phyloP scores from a whole-genome alignment of 768 basidiomycete genomes.

The Leccinum pellstonianum region DNA sequence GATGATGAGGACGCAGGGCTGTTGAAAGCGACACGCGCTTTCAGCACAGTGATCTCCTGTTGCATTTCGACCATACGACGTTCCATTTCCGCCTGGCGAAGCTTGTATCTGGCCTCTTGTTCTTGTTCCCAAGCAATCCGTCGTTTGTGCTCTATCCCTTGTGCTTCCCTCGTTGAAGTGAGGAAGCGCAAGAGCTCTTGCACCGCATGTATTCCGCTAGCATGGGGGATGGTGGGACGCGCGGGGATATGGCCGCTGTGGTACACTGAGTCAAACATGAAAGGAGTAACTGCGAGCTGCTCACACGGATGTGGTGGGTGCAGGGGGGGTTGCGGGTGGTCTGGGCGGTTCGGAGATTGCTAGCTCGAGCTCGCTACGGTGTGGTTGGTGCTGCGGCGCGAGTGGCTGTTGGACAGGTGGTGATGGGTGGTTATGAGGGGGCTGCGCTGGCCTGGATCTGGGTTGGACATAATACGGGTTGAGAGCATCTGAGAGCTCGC shows the following conservation, averaged over 20 bases:
- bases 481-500: constrained; percentile 77
- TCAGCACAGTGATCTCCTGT: constrained; percentile 49
- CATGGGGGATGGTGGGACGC: constrained; percentile 31
- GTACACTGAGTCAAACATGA: not conserved
- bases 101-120: constrained; percentile 57
- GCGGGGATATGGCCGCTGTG: constrained; percentile 11
- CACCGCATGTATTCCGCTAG: constrained; percentile 44
- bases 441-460: constrained; percentile 31
- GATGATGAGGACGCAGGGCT: constrained; percentile 9
- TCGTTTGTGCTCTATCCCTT: constrained; percentile 59
- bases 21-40: constrained; percentile 37
- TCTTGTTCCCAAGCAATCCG: constrained; percentile 67
- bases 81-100: constrained; percentile 60
- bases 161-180: constrained; percentile 54
- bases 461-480: constrained; percentile 61
- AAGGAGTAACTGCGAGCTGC: constrained; percentile 13
- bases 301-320: constrained; percentile 37
- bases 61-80: constrained; percentile 53
- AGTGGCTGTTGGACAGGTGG: constrained; percentile 30
- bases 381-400: constrained; percentile 43
- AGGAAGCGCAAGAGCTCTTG: constrained; percentile 62
- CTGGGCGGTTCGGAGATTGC: constrained; percentile 49
- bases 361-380: constrained; percentile 64
- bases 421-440: constrained; percentile 18
- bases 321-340: constrained; percentile 22